A percentile compares a stretch with the other conserved stretches of the same genome.
phyloP scores from a whole-genome alignment of 306 rosid genomes.

The Betula pendula region DNA sequence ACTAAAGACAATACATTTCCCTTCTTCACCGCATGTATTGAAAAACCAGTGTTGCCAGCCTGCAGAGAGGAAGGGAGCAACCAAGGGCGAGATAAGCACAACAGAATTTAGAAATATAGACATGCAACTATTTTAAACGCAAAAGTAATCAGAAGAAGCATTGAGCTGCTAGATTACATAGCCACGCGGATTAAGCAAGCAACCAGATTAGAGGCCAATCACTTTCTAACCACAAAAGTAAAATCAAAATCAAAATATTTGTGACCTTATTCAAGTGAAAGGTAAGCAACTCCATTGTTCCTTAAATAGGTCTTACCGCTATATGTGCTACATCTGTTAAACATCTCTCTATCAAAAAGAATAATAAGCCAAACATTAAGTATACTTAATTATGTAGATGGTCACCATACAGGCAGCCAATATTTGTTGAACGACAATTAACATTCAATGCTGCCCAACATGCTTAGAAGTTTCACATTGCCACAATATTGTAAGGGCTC shows the following conservation, averaged over 20 bases:
- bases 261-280: background rate
- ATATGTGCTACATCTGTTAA: background rate
- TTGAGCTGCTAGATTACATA: background rate
- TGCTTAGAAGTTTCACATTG: background rate
- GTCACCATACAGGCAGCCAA: background rate
- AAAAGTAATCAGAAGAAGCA: background rate
- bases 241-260: background rate
- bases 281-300: background rate
- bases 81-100: background rate
- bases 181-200: background rate
- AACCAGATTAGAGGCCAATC: background rate
- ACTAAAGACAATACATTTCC: conserved; percentile 62
- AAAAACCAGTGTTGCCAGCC: conserved; percentile 75
- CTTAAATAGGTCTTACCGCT: background rate
- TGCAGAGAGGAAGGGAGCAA: conserved; percentile 30
- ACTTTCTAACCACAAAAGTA: background rate
- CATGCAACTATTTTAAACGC: conserved; percentile 1
- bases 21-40: conserved; percentile 73
- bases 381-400: background rate
- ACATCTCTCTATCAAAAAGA: background rate
- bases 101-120: background rate
- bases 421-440: background rate
- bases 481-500: background rate
- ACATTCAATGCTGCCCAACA: background rate
- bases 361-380: background rate